phyloP scores from a whole-genome alignment of 129 eudicot genomes.

The Mikania micrantha region DNA sequence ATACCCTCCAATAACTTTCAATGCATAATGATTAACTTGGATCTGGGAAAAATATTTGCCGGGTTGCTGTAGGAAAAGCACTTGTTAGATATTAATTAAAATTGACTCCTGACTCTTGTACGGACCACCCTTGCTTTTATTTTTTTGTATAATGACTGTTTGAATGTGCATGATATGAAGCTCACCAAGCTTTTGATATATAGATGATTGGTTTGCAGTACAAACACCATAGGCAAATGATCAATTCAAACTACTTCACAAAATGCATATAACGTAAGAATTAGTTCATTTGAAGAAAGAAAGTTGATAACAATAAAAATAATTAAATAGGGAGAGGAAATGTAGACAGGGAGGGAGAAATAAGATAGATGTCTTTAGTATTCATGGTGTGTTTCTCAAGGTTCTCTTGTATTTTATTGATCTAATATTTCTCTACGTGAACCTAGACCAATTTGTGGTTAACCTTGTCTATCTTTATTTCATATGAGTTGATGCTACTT shows the following conservation, averaged over 20 bases:
- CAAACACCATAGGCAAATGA: not conserved
- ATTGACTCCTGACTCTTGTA: not conserved
- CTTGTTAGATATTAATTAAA: not conserved
- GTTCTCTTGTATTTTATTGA: not conserved
- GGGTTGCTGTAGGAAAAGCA: not conserved
- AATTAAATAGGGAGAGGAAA: not conserved
- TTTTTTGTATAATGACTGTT: not conserved
- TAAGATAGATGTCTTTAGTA: not conserved
- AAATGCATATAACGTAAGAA: not conserved
- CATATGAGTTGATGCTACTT: not conserved
- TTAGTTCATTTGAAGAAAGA: not conserved
- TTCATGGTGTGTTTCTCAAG: not conserved
- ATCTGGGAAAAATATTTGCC: not conserved
- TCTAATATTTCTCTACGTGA: not conserved
- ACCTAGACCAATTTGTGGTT: not conserved
- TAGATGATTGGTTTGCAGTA: not conserved
- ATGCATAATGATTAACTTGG: too few species aligned
- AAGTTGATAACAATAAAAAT: not conserved
- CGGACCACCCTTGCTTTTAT: not conserved
- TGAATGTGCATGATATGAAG: conserved; percentile 4
- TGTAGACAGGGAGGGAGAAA: not conserved
- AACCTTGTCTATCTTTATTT: not conserved
- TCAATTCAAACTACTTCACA: not conserved
- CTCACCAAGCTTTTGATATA: not conserved
- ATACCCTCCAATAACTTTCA: not conserved